phyloP scores from a whole-genome alignment of 805 yeast genomes.

The Yarrowia osloensis region DNA sequence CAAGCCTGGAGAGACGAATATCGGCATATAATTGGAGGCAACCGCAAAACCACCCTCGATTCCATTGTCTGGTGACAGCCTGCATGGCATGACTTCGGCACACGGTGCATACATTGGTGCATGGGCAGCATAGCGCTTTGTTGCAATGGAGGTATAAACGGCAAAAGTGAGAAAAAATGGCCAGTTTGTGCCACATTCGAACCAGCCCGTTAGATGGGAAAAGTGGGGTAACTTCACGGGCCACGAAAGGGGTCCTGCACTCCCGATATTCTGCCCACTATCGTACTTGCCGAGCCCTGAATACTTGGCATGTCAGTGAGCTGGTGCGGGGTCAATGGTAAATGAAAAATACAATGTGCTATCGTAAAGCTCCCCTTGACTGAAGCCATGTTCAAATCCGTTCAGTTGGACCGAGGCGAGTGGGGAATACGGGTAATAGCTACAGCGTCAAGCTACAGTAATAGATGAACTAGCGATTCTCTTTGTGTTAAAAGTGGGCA shows the following conservation, averaged over 20 bases:
- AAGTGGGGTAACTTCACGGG: background rate
- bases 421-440: too few species aligned
- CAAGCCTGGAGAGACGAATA: background rate
- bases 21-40: conserved; percentile 17
- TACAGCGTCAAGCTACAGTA: too few species aligned
- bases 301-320: background rate
- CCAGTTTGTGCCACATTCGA: background rate
- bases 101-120: conserved; percentile 1
- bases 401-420: background rate
- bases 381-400: background rate
- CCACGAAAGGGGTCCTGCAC: background rate
- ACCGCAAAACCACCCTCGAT: background rate
- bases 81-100: conserved; percentile 1
- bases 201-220: conserved; percentile 10
- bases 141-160: background rate
- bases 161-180: background rate
- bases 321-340: background rate
- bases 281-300: background rate
- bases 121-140: background rate
- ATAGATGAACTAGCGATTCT: background rate
- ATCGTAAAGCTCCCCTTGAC: background rate
- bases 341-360: background rate
- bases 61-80: background rate
- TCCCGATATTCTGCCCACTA: background rate
- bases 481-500: too few species aligned